Percentiles rank a stretch among this genome's conserved stretches.
These are phyloP conservation scores for Clonostachys chloroleuca DNA, from an alignment of 2,329 filamentous ascomycete species.

Conservation along the genomic window DNA sequence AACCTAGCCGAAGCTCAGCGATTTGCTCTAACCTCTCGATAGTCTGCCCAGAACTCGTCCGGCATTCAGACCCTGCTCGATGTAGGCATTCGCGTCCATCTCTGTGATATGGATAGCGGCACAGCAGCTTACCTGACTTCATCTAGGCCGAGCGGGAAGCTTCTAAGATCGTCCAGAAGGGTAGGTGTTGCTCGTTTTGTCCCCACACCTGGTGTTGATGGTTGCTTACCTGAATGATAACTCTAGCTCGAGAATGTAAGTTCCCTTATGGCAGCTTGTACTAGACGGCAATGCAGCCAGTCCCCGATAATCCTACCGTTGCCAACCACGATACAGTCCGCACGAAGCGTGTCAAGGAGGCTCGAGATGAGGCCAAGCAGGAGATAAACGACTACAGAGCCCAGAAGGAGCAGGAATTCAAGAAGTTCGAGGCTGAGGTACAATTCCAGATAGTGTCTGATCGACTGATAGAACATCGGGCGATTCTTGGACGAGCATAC, in stretches of 20 bases:
- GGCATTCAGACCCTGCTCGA: slow-evolving; percentile 99
- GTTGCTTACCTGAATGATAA: slow-evolving; percentile 15
- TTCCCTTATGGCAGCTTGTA: slow-evolving; percentile 3
- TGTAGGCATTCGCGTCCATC: slow-evolving; percentile 50
- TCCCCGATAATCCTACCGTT: background rate
- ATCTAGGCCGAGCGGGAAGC: slow-evolving; percentile 90
- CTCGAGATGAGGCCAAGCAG: slow-evolving; percentile 92
- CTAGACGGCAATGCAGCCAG: background rate
- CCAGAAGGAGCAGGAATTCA: slow-evolving; percentile 90
- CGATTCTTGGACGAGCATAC: background rate
- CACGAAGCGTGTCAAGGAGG: slow-evolving; percentile 96
- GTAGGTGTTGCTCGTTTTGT: slow-evolving; percentile 40
- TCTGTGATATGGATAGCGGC: background rate
- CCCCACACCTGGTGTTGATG: slow-evolving; percentile 4
- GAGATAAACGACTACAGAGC: slow-evolving; percentile 92
- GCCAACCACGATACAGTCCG: slow-evolving; percentile 40
- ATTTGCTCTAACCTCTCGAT: slow-evolving; percentile 4
- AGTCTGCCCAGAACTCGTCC: slow-evolving; percentile 98
- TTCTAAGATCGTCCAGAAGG: slow-evolving; percentile 98
- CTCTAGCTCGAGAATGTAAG: slow-evolving; percentile 81
- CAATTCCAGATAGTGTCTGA: slow-evolving; percentile 1
- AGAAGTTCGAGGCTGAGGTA: slow-evolving; percentile 80
- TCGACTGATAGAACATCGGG: background rate
- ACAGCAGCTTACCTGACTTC: no score
- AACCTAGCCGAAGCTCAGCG: no score